Conservation (phyloP, 2,329 filamentous ascomycete genomes). For the Ophiostoma pallidulum region DNA sequence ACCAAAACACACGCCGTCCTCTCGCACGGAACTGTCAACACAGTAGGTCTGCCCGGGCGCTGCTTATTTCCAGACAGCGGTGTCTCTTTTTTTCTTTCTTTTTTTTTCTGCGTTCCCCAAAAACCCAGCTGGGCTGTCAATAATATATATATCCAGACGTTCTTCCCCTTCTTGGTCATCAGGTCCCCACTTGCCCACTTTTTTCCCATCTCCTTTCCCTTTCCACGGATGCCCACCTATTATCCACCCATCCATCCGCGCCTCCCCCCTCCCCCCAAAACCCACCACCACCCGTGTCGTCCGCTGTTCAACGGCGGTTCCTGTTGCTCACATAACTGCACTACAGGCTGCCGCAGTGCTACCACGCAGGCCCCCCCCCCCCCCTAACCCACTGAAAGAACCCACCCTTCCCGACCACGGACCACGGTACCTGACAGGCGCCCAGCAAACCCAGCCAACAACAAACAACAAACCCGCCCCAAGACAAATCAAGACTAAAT, state of each 20-base stretch:
- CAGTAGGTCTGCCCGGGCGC: background rate
- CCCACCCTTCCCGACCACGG: constrained; percentile 16
- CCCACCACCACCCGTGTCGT: constrained; percentile 10
- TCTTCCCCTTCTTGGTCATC: constrained; percentile 12
- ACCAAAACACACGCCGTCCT: constrained; percentile 1
- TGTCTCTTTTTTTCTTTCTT: background rate
- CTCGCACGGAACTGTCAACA: background rate
- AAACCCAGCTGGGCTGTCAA: background rate
- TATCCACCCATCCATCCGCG: constrained; percentile 11
- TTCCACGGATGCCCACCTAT: constrained; percentile 6
- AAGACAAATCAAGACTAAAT: constrained; percentile 3
- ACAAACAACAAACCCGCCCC: constrained; percentile 5
- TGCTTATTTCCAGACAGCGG: constrained; percentile 3
- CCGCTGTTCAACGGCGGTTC: constrained; percentile 1
- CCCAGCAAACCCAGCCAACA: constrained; percentile 6
- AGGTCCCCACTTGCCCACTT: constrained; percentile 16
- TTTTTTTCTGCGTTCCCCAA: background rate
- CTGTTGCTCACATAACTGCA: constrained; percentile 4
- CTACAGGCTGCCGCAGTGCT: constrained; percentile 12
- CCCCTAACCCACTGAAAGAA: constrained; percentile 14
- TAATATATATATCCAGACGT: constrained; percentile 11
- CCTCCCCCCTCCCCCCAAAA: too few species aligned
- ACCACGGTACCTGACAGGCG: constrained; percentile 18
- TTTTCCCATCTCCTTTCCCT: constrained; percentile 12
- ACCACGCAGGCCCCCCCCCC: too few species aligned